Base-by-base conservation (phyloP, 1,284 basidiomycete genomes). In the Marasmius sp. region DNA sequence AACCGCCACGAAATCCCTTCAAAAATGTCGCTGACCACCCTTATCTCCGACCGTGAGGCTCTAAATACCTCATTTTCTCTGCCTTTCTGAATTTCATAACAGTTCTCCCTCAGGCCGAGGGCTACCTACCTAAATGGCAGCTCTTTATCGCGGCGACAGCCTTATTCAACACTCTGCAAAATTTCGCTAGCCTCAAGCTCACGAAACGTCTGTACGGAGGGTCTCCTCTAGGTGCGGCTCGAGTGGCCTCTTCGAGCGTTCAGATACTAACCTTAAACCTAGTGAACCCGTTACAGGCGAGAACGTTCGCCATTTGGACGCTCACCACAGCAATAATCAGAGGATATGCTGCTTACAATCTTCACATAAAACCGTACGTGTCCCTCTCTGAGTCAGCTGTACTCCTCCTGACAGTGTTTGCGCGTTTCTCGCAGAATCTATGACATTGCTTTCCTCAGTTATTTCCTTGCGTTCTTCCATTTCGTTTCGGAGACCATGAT, bases 241-340 rank as follows among this genome's bases (percentile, higher is more conserved):
- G 27, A 50, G 2, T 47, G 43, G 4, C n/a, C 60, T 10, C 2
- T 57, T 27, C 11, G 9, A 7, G 5, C n/a, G 38, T 20, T 55
- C 37, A 33, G 53, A 54, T 41, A 62, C 41, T 56, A 50, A 52
- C 60, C 47, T 59, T 47, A 38, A 54, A 58, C n/a, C 43, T 41
- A 96, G 95, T 97, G 20, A 95, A 91, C 9, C 77, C 82, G 14
- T 81, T 98, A 14, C 92, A 95, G 64, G 91, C 93, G 37, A 85
- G 95, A 48, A 92, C 94, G 1, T 97, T 97, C 72, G 94, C 84
- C 2, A 82, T 87, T 0, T 98, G 95, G 95, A 97, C 95, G 0
- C 76, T 95, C 59, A 89, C 91, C 18, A 87, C 93, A 4, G 92
- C 92, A 14, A 77, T 91, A 33, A 85, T 97, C 53, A 87, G 95